Evolutionary conservation across 2,329 filamentous ascomycete genomes (phyloP).

Genomic region (Parascedosporium putredinis): DNA sequence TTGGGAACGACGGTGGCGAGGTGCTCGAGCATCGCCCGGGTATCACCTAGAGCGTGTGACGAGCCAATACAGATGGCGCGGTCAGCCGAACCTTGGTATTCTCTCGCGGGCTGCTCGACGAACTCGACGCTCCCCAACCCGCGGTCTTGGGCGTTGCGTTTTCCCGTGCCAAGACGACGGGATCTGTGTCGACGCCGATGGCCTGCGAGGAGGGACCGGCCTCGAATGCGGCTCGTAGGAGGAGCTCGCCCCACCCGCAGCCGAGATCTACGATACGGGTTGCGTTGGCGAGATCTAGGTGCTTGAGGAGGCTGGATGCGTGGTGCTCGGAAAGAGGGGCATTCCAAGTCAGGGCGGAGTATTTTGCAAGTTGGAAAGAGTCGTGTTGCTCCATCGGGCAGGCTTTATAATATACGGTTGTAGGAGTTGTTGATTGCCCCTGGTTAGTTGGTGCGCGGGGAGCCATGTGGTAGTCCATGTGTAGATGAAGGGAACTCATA

Average conservation of each 20-base stretch:
- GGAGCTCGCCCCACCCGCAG: constrained; percentile 13
- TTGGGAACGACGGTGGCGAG: constrained; percentile 9
- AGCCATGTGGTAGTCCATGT: too few relatives aligned
- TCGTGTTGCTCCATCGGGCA: constrained; percentile 20
- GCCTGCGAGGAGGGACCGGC: neutral
- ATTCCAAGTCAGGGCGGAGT: neutral
- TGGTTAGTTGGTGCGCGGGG: too few relatives aligned
- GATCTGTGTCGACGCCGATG: constrained; percentile 11
- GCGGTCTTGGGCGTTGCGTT: neutral
- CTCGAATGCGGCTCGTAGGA: constrained; percentile 7
- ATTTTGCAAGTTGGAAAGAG: neutral
- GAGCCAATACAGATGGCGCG: constrained; percentile 13
- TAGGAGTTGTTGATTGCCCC: too few relatives aligned
- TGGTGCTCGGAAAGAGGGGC: neutral
- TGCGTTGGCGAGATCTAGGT: neutral
- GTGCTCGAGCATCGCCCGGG: constrained; percentile 8
- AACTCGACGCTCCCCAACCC: constrained; percentile 1
- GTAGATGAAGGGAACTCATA: too few relatives aligned
- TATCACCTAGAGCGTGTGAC: constrained; percentile 11
- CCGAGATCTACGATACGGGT: constrained; percentile 11
- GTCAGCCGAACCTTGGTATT: neutral
- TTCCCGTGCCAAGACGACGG: constrained; percentile 6
- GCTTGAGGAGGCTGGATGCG: neutral
- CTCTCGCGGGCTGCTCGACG: constrained; percentile 1
- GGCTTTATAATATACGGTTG: too few relatives aligned